Base-by-base conservation (phyloP, 352 stramenopile genomes). In the Albugo candida region DNA sequence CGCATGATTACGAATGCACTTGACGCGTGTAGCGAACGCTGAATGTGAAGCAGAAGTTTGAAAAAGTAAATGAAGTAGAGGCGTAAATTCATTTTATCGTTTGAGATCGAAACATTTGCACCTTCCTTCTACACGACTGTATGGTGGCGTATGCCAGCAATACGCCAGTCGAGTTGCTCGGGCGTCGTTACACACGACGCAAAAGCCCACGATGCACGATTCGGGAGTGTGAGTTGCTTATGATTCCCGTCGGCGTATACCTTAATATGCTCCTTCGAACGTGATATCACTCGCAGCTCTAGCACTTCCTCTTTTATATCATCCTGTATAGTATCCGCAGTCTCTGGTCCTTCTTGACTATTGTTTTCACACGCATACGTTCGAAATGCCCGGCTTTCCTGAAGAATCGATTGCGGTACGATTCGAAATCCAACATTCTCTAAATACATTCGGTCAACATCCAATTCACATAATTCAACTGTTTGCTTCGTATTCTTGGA, bases 161-260 rank as follows among this genome's bases (percentile, higher is more conserved):
- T 76, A 16, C 68, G 68, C 71, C 71, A 83, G 51, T 80, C 68
- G 13, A 83, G 48, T 39, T 81, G 59, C 13, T 78, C 66, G 0
- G 63, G 63, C 2, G 56, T 53, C 3, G 68, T 80, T 20, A 81
- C 66, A 18, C 59, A 47, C 12, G 71, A 83, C 55, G 80, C 71
- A 36, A 81, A 81, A 24, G 60, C 49, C 59, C 56, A 74, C 14
- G 61, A 41, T 13, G 55, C 53, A 11, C 35, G 49, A 43, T 52
- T 56, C 2, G 66, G 59, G 18, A 63, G 64, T 24, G 58, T 56
- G 18, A 66, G 48, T n/a, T 45, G 36, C 41, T 72, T 52, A 10
- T 55, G 39, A 14, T 64, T 52, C 2, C 44, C 56, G 24, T 73
- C 58, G 0, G 52, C 41, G 16, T 50, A 52, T 47, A 73, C 53